Conservation (phyloP, 345 rosid genomes). For the Acer yangbiense region DNA sequence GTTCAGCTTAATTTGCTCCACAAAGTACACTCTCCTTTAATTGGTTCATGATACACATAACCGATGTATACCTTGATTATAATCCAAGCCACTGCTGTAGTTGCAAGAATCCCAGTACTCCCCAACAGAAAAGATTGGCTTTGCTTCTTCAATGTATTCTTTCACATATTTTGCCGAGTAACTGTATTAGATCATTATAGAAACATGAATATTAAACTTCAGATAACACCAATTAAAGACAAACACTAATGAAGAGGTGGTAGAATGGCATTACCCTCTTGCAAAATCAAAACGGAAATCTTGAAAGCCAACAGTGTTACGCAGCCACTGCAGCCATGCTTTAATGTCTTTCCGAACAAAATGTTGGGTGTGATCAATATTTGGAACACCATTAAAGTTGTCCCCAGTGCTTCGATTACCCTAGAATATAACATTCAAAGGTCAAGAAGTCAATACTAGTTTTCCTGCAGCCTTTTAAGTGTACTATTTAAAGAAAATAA, state of each 20-base stretch:
- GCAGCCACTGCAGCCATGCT: conserved; percentile 79
- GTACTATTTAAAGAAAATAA: not conserved
- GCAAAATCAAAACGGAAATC: conserved; percentile 96
- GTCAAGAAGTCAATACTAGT: conserved; percentile 13
- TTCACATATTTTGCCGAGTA: conserved; percentile 79
- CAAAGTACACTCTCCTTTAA: conserved; percentile 3
- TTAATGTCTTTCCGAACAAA: conserved; percentile 87
- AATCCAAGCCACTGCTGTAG: conserved; percentile 64
- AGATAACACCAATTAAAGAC: conserved; percentile 3
- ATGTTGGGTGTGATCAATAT: conserved; percentile 81
- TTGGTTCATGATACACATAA: conserved; percentile 1
- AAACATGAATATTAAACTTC: conserved; percentile 2
- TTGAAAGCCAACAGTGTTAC: conserved; percentile 64
- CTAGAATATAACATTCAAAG: conserved; percentile 33
- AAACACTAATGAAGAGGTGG: not conserved
- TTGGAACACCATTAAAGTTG: conserved; percentile 90
- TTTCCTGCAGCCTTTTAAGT: conserved; percentile 10
- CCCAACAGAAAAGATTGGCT: conserved; percentile 84
- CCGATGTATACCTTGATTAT: conserved; percentile 69
- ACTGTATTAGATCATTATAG: conserved; percentile 38
- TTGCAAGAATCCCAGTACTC: conserved; percentile 96
- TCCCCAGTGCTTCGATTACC: conserved; percentile 90
- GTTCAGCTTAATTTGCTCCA: conserved; percentile 6
- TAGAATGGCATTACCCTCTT: conserved; percentile 56
- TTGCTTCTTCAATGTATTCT: conserved; percentile 82